A percentile compares a stretch with the other conserved stretches of the same genome.
Conservation (phyloP, 163 green algal species). For the Smithsoniella earleae region DNA sequence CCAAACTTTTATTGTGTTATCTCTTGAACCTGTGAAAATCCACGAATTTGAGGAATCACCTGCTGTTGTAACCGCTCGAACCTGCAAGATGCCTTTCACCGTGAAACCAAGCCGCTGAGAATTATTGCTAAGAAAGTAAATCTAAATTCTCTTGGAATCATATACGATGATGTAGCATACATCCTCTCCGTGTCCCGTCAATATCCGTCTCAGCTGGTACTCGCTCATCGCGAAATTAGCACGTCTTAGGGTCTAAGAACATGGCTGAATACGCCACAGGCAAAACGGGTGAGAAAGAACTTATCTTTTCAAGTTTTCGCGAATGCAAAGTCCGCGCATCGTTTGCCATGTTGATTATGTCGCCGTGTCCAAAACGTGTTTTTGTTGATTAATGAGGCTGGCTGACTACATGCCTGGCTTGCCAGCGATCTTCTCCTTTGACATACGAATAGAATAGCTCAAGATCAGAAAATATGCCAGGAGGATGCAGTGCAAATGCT, state of each 20-base stretch:
- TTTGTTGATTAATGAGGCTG: too few species aligned
- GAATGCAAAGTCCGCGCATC: background rate
- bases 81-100: background rate
- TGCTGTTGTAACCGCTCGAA: background rate
- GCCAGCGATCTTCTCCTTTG: too few species aligned
- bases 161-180: background rate
- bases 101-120: background rate
- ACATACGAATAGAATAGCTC: too few species aligned
- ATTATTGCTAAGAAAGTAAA: background rate
- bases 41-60: constrained; percentile 12
- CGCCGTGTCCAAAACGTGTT: constrained; percentile 1
- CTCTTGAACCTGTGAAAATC: constrained; percentile 51
- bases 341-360: background rate
- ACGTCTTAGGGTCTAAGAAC: too few species aligned
- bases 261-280: background rate
- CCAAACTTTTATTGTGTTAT: constrained; percentile 61
- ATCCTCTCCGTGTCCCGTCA: constrained; percentile 8
- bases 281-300: background rate
- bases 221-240: too few species aligned
- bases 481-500: too few species aligned
- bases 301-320: background rate
- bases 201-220: constrained; percentile 1
- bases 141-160: background rate
- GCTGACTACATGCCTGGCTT: too few species aligned
- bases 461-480: too few species aligned